These are phyloP conservation scores for Trametes coccinea DNA, from an alignment of 768 basidiomycete species.

Conservation along the genomic window DNA sequence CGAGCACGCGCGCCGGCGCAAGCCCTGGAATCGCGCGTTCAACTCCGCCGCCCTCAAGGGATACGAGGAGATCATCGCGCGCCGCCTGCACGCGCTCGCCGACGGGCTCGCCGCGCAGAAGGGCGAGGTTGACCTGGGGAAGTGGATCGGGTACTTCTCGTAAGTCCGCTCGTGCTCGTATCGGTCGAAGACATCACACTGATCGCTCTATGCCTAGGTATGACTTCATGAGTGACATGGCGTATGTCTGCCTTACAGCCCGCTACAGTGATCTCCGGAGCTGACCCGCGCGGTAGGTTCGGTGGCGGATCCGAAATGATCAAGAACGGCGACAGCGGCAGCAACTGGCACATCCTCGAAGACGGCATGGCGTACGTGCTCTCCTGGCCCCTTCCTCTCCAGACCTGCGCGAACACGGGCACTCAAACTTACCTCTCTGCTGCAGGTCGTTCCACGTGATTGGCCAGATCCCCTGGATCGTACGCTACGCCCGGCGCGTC, in stretches of 20 bases:
- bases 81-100: conserved; percentile 41
- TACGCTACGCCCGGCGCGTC: neutral
- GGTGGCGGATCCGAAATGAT: conserved; percentile 40
- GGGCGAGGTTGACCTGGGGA: conserved; percentile 32
- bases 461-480: conserved; percentile 11
- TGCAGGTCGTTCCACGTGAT: neutral
- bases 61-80: conserved; percentile 42
- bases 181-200: neutral
- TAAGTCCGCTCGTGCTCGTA: conserved; percentile 25
- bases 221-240: conserved; percentile 46
- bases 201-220: conserved; percentile 28
- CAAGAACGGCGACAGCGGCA: conserved; percentile 44
- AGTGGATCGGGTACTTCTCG: conserved; percentile 44
- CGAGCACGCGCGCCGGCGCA: conserved; percentile 47
- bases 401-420: too few species aligned
- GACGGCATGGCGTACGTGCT: conserved; percentile 29
- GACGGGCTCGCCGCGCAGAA: conserved; percentile 35
- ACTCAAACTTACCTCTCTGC: neutral
- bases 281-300: conserved; percentile 27
- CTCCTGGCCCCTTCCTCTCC: neutral
- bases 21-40: conserved; percentile 51
- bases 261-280: neutral
- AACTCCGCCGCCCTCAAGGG: conserved; percentile 46
- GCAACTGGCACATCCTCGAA: conserved; percentile 46
- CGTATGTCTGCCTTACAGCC: conserved; percentile 10